A percentile compares a stretch with the other conserved stretches of the same genome.
phyloP scores from a whole-genome alignment of 1,284 basidiomycete species.

The Schizophyllum commune region DNA sequence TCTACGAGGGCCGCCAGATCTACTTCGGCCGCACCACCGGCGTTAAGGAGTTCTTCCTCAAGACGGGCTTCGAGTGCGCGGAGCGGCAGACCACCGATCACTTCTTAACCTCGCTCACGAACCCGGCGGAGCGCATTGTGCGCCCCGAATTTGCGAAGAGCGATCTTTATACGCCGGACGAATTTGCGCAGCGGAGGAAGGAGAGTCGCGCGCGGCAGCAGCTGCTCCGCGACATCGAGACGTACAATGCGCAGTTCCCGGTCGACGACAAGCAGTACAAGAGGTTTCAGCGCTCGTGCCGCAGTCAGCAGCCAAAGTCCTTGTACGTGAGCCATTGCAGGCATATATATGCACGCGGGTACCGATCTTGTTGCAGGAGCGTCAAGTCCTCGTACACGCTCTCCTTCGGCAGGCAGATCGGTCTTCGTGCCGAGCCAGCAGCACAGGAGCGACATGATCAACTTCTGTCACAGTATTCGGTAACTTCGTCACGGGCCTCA shows the following conservation, averaged over 20 bases:
- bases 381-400: slow-evolving; percentile 28
- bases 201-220: slow-evolving; percentile 18
- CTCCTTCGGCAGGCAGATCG: slow-evolving; percentile 40
- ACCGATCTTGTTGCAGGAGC: slow-evolving; percentile 9
- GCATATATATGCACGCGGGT: neutral
- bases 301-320: slow-evolving; percentile 11
- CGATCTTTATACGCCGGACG: slow-evolving; percentile 47
- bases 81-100: slow-evolving; percentile 60
- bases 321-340: slow-evolving; percentile 2
- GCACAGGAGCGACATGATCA: slow-evolving; percentile 34
- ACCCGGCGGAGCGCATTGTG: slow-evolving; percentile 44
- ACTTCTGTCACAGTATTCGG: slow-evolving; percentile 16
- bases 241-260: slow-evolving; percentile 21
- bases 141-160: slow-evolving; percentile 33
- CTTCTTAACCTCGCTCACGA: slow-evolving; percentile 58
- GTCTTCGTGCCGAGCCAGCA: slow-evolving; percentile 49
- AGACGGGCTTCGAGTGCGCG: slow-evolving; percentile 59
- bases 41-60: slow-evolving; percentile 58
- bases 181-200: slow-evolving; percentile 38
- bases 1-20: slow-evolving; percentile 63
- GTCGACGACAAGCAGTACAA: slow-evolving; percentile 8
- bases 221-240: slow-evolving; percentile 28
- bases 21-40: slow-evolving; percentile 54
- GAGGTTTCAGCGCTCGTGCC: slow-evolving; percentile 6
- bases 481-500: slow-evolving; percentile 23